Evolutionary conservation across 179 eudicot genomes (phyloP), one percentile per base, ranked within the genome.

Genomic region (Sideroxylon spinosum): DNA sequence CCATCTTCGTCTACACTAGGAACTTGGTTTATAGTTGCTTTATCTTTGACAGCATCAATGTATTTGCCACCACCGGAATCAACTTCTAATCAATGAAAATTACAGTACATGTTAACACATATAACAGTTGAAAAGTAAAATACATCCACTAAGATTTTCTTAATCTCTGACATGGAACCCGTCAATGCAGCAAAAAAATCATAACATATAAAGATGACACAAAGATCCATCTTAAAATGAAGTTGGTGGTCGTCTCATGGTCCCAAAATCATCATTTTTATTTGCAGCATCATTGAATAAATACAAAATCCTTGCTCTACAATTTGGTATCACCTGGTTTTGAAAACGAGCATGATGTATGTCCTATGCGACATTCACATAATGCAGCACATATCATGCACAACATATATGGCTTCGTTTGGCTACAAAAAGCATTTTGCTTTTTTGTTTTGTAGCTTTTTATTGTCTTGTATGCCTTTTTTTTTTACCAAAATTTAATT

Each of bases 1-100:
- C 99, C 99, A 84, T 95, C 99, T 83, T 90, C 97, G 88, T 95
- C 99, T 68, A 87, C 74, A 74, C 77, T 83, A 82, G 80, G 76
- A 26, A 23, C 74, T 69, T 82, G 81, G 5, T 2, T 28, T 72
- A 84, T 75, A 72, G 71, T 67, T 7, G 76, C 37, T 74, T 84
- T 85, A 67, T 75, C 78, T 74, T 74, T 23, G 4, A 49, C 68
- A 20, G 61, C 29, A 66, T 65, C 78, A 79, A 9, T 69, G 79
- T 63, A 52, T 75, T 57, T 73, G 37, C 64, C 52, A 64, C 52
- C 77, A 61, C 48, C 16, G 25, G 68, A 64, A 23, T 82, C 66
- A 71, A 50, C 76, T 56, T 63, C 86, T 82, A 76, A 81, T 61
- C 63, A 74, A 49, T 19, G 66, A 73, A 50, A 20, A 69, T 4